Evolutionary conservation across 768 basidiomycete genomes (phyloP), one percentile per base, ranked within the genome.

Genomic region (Lentinula boryana): DNA sequence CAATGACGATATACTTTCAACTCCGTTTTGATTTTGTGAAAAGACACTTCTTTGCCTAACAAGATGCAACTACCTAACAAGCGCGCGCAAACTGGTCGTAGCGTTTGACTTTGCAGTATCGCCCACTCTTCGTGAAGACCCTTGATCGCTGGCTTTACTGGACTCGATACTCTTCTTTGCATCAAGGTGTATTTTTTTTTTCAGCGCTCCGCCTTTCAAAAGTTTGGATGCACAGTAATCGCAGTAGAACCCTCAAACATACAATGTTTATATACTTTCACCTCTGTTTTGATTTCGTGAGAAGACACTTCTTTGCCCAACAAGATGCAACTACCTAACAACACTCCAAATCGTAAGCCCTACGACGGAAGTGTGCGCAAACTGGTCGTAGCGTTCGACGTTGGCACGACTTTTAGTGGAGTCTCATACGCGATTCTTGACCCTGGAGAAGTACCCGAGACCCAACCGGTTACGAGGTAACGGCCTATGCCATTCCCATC

Each of bases 371-470:
- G 10, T 6, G 33, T 38, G 4, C 27, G 73, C 54, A 74, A 72
- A 53, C 23, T 73, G 5, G 67, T 73, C 2, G 54, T 73, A 12
- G 71, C 71, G 23, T 68, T 72, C 16, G 72, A 72, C 40, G 63
- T 72, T 4, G 71, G 71, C 13, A 70, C 71, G 2, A 73, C 72
- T 5, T 72, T 64, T 50, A 73, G 73, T 9, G 73, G 73, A 0
- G 58, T 69, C n/a, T 73, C 72, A 0, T 74, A 23, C 44, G 71
- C 72, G 52, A 71, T 80, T 55, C 69, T 80, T 10, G 79, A 80
- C 61, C 79, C 78, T 9, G 74, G 74, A 23, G 68, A 74, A 10
- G 63, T 75, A 4, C 74, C 73, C 18, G 70, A 69, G 66, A 73
- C 71, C n/a, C 57, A 57, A 31, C 21, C 18, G 16, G 62, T 63